Evolutionary conservation across 2,329 filamentous ascomycete species (phyloP).

Genomic region (Ambrosiella xylebori): DNA sequence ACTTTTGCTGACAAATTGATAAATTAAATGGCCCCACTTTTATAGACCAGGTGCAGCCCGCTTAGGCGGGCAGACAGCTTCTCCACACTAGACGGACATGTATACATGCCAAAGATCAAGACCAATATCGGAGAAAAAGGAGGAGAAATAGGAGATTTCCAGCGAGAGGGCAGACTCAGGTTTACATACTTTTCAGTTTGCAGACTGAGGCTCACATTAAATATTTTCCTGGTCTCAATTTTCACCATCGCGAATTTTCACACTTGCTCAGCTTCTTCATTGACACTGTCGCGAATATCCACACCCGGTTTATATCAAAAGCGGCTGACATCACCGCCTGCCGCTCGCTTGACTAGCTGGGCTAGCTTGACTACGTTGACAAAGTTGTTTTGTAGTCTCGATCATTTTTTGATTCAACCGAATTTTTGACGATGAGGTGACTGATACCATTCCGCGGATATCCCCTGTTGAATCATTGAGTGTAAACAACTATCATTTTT

Average conservation of each 20-base stretch:
- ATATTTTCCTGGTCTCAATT: background rate
- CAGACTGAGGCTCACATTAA: background rate
- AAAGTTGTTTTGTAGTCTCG: background rate
- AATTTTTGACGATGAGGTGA: background rate
- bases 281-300: background rate
- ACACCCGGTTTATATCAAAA: background rate
- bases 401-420: background rate
- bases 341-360: background rate
- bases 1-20: constrained; percentile 15
- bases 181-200: background rate
- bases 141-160: background rate
- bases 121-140: background rate
- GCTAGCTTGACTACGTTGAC: background rate
- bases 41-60: background rate
- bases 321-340: background rate
- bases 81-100: background rate
- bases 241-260: background rate
- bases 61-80: background rate
- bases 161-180: background rate
- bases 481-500: constrained; percentile 2
- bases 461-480: background rate
- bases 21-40: constrained; percentile 5
- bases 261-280: background rate
- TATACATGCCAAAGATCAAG: background rate
- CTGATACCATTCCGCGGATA: background rate